A percentile compares a stretch with the other conserved stretches of the same genome.
Evolutionary conservation across 371 early-diverging fungal genomes (phyloP).

Genomic region (Mortierella sp.): DNA sequence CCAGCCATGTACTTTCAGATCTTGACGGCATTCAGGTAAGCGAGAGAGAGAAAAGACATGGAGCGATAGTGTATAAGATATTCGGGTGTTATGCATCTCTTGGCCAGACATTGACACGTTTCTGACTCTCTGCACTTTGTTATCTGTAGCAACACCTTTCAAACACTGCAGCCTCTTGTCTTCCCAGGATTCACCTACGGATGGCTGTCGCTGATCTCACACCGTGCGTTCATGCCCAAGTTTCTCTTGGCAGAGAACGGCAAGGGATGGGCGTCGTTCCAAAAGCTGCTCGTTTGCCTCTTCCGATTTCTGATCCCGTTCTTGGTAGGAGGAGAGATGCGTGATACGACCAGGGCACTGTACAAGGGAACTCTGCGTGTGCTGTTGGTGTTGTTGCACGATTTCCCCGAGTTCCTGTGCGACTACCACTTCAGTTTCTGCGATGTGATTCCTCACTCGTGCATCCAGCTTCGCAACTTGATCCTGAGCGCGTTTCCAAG

Average conservation of each 20-base stretch:
- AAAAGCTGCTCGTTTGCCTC: slow-evolving; percentile 80
- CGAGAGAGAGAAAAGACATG: too few species aligned
- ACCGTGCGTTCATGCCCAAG: slow-evolving; percentile 93
- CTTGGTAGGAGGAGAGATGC: slow-evolving; percentile 72
- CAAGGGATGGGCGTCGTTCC: slow-evolving; percentile 91
- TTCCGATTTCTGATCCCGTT: slow-evolving; percentile 92
- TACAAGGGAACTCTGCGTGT: slow-evolving; percentile 94
- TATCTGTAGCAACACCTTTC: slow-evolving; percentile 74
- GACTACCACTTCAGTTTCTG: slow-evolving; percentile 93
- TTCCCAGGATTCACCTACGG: slow-evolving; percentile 96
- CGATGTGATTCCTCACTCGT: slow-evolving; percentile 92
- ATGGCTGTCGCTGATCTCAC: slow-evolving; percentile 96
- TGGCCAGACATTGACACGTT: too few species aligned
- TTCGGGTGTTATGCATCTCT: too few species aligned
- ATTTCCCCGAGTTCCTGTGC: slow-evolving; percentile 97
- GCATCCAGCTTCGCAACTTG: slow-evolving; percentile 95
- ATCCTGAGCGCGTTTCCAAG: slow-evolving; percentile 97
- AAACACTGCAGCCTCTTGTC: slow-evolving; percentile 86
- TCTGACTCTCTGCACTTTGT: too few species aligned
- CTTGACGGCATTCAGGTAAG: slow-evolving; percentile 68
- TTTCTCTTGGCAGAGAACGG: slow-evolving; percentile 77
- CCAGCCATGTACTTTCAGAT: slow-evolving; percentile 79
- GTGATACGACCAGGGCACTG: slow-evolving; percentile 83
- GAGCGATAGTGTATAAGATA: too few species aligned
- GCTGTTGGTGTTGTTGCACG: slow-evolving; percentile 93